Percentiles rank a stretch among this genome's conserved stretches.
These are phyloP conservation scores for Eucalyptus marginata DNA, from an alignment of 345 rosid genomes.

Conservation along the genomic window DNA sequence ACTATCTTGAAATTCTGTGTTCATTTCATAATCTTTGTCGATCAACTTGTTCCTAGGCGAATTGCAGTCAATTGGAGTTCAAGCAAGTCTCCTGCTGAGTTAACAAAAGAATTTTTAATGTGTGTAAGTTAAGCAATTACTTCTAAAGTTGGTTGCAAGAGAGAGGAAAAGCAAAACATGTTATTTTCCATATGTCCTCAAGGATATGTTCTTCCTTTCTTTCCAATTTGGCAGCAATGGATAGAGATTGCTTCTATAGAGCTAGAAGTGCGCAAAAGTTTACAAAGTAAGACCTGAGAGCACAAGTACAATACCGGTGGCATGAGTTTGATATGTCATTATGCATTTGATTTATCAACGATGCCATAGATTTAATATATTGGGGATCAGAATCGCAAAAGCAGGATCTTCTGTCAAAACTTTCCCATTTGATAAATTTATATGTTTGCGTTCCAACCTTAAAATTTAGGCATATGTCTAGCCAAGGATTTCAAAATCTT, in stretches of 20 bases:
- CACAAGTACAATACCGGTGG: accelerated
- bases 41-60: not conserved
- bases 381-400: accelerated
- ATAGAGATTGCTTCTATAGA: not conserved
- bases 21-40: not conserved
- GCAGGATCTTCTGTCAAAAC: accelerated
- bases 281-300: not conserved
- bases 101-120: not conserved
- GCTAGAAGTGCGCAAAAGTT: not conserved
- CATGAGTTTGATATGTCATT: not conserved
- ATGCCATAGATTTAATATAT: accelerated
- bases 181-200: not conserved
- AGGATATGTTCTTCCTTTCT: not conserved
- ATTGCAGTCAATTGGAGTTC: not conserved
- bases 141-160: no score
- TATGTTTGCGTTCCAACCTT: not conserved
- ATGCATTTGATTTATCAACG: not conserved
- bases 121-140: no score
- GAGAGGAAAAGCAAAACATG: no score
- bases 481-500: not conserved
- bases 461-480: not conserved
- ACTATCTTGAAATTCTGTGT: not conserved
- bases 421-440: not conserved
- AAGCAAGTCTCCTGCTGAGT: not conserved
- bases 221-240: not conserved